Percentiles rank a stretch among this genome's conserved stretches.
phyloP scores from a whole-genome alignment of 768 basidiomycete species.

The Podaxis carcinomalis region DNA sequence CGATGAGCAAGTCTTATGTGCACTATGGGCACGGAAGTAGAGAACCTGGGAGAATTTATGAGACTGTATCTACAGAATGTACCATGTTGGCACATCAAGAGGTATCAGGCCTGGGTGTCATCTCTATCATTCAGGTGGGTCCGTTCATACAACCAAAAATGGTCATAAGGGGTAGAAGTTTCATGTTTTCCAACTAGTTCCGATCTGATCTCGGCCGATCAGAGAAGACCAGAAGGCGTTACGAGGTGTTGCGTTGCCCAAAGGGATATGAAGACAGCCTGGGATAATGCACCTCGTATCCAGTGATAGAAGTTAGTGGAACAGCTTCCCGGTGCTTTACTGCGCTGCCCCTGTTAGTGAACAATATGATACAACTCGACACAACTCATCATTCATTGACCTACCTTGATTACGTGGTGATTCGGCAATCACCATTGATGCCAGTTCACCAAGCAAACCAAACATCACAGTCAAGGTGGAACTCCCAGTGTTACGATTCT shows the following conservation, averaged over 20 bases:
- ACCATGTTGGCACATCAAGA: not conserved
- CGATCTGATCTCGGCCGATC: not conserved
- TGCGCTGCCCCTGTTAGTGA: too few species aligned
- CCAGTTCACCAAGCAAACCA: constrained; percentile 1
- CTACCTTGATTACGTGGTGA: too few species aligned
- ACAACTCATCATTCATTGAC: too few species aligned
- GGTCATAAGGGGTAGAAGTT: constrained; percentile 5
- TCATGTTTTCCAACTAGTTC: not conserved
- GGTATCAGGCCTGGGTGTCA: not conserved
- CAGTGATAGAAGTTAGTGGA: not conserved
- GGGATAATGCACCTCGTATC: not conserved
- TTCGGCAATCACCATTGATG: constrained; percentile 3
- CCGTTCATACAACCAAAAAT: constrained; percentile 1
- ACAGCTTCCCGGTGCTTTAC: too few species aligned
- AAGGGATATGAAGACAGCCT: not conserved
- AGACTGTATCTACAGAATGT: not conserved
- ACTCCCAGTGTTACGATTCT: not conserved
- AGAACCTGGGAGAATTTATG: not conserved
- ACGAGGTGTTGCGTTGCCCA: not conserved
- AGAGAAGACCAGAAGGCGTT: not conserved
- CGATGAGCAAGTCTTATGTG: too few species aligned
- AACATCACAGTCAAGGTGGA: not conserved
- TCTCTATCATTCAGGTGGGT: not conserved
- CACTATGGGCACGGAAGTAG: too few species aligned
- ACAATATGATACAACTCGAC: too few species aligned